Evolutionary conservation across 1,284 basidiomycete species (phyloP).

Genomic region (Meira miltonrushii): DNA sequence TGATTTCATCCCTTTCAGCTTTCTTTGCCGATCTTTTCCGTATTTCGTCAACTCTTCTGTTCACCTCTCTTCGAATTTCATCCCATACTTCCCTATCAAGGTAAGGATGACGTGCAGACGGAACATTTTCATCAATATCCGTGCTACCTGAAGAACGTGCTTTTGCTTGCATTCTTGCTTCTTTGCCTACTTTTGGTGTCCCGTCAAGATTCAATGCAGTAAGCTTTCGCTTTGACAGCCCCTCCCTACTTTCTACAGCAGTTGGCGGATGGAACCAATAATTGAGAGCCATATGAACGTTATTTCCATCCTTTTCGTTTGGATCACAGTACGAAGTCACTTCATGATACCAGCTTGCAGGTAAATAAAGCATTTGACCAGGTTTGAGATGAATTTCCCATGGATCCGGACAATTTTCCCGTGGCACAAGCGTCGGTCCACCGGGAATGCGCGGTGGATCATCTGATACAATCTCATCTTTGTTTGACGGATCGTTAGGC

Average conservation of each 20-base stretch:
- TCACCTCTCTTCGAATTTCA: slow-evolving; percentile 10
- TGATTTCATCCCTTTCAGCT: background rate
- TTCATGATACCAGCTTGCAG: slow-evolving; percentile 51
- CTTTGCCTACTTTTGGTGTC: slow-evolving; percentile 8
- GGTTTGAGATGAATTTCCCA: slow-evolving; percentile 40
- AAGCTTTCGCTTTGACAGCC: slow-evolving; percentile 15
- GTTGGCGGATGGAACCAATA: slow-evolving; percentile 51
- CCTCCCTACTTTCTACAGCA: slow-evolving; percentile 5
- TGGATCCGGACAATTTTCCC: slow-evolving; percentile 37
- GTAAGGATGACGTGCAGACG: slow-evolving; percentile 23
- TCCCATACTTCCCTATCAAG: slow-evolving; percentile 46
- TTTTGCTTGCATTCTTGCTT: slow-evolving; percentile 4
- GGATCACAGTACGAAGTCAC: slow-evolving; percentile 35
- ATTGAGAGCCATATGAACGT: slow-evolving; percentile 51
- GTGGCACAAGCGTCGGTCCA: background rate
- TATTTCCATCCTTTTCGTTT: background rate
- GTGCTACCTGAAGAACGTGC: slow-evolving; percentile 16
- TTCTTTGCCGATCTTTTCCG: background rate
- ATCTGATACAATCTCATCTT: slow-evolving; percentile 4
- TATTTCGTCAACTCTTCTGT: slow-evolving; percentile 6
- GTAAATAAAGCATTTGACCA: slow-evolving; percentile 30
- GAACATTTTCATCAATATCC: slow-evolving; percentile 18
- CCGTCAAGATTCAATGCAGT: background rate
- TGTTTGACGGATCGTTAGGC: slow-evolving; percentile 18
- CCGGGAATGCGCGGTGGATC: slow-evolving; percentile 2